Base-by-base conservation (phyloP, 305 asterid genomes). In the Coffea humblotiana region DNA sequence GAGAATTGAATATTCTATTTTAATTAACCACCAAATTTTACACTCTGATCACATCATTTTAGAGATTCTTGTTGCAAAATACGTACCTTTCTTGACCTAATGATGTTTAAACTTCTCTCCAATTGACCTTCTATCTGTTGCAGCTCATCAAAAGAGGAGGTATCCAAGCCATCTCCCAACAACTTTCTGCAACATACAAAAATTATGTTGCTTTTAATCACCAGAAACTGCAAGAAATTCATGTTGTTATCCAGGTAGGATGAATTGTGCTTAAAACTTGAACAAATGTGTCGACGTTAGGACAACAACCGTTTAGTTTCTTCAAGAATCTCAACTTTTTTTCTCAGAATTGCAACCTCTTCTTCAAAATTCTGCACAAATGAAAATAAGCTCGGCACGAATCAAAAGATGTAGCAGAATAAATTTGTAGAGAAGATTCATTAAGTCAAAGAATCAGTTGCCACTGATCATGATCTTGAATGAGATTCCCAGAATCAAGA, bases 21-120 rank as follows among this genome's bases (percentile, higher is more conserved):
- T 21, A 3, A 6, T 5, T 21, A 3, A 6, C 51, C 67, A 68
- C 67, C 12, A 43, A 6, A 48, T 47, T 0, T 0, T 48, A 8
- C 56, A 16, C 13, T 18, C 15, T 69, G 15, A 23, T 65, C 19
- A 29, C 54, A 67, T 51, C 56, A 45, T 29, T 29, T 14, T 18
- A 32, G 14, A 52, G 23, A n/a, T 63, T 40, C 15, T 27, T 49
- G 43, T 21, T 43, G 1, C 29, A 27, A 23, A 16, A 32, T 32
- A 32, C 43, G 12, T 78, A 86, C 96, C 96, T 91, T 91, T 68
- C 86, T 89, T 70, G 86, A 90, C 75, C 90, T 84, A 82, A 91
- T 87, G 27, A 65, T 85, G 80, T 80, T 77, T 75, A 91, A 82
- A 84, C 96, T 88, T 82, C 12, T 64, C 43, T 84, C 90, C 86